Percentiles rank a stretch among this genome's conserved stretches.
Evolutionary conservation across 352 stramenopile species (phyloP).

Genomic region (Pythium myriotylum): DNA sequence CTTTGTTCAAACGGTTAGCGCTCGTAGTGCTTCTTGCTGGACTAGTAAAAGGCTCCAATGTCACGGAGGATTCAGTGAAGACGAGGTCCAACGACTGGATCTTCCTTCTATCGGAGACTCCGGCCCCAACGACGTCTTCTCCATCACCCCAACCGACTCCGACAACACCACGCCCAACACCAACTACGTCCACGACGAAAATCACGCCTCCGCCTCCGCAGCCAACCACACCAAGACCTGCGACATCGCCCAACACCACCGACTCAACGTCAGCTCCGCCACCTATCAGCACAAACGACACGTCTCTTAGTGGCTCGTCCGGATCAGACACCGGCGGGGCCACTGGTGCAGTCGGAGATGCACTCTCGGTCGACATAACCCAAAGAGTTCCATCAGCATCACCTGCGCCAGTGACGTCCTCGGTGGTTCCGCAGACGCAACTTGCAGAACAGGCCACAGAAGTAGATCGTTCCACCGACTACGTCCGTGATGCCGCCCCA

Average conservation of each 20-base stretch:
- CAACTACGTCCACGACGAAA: conserved; percentile 1
- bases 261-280: neutral
- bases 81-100: too few relatives aligned
- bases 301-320: too few relatives aligned
- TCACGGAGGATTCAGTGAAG: too few relatives aligned
- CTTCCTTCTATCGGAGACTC: too few relatives aligned
- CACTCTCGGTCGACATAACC: too few relatives aligned
- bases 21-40: too few relatives aligned
- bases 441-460: neutral
- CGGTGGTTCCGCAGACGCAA: neutral
- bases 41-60: too few relatives aligned
- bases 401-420: neutral
- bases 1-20: too few relatives aligned
- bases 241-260: neutral
- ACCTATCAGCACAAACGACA: neutral
- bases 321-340: too few relatives aligned
- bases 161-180: neutral
- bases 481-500: conserved; percentile 4
- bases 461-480: neutral
- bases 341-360: too few relatives aligned
- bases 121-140: conserved; percentile 1
- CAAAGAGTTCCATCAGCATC: neutral
- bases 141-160: neutral
- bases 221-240: neutral
- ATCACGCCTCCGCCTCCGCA: too few relatives aligned